Percentiles rank a stretch among this genome's conserved stretches.
These are phyloP conservation scores for Pachyrhizus erosus DNA, from an alignment of 306 rosid species.

Conservation along the genomic window DNA sequence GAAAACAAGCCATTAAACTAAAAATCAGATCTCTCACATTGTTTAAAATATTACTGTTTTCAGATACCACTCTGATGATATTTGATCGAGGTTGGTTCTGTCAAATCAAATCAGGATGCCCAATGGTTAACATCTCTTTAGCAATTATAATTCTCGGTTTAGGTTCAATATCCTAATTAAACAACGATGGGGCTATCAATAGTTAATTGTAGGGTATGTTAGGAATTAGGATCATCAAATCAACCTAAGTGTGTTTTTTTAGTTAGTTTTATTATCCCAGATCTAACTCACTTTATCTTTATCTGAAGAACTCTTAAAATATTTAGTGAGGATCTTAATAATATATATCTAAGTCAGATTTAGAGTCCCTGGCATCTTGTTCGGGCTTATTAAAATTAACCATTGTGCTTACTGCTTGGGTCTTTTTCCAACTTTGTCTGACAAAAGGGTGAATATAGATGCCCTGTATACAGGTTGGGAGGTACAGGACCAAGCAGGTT, in stretches of 20 bases:
- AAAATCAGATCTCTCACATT: slow-evolving; percentile 45
- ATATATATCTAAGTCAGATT: slow-evolving; percentile 38
- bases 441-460: slow-evolving; percentile 52
- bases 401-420: slow-evolving; percentile 38
- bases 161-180: slow-evolving; percentile 39
- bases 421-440: slow-evolving; percentile 52
- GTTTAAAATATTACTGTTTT: slow-evolving; percentile 40
- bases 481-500: slow-evolving; percentile 41
- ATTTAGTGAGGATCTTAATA: slow-evolving; percentile 24
- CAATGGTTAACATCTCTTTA: slow-evolving; percentile 55
- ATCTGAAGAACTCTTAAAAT: slow-evolving; percentile 35
- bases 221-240: slow-evolving; percentile 45
- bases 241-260: slow-evolving; percentile 39
- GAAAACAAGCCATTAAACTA: slow-evolving; percentile 58
- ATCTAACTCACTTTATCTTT: slow-evolving; percentile 46
- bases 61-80: slow-evolving; percentile 53
- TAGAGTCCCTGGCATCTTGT: not conserved
- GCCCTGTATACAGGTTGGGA: slow-evolving; percentile 46
- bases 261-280: slow-evolving; percentile 39
- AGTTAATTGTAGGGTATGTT: slow-evolving; percentile 43
- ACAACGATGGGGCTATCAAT: slow-evolving; percentile 31
- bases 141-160: slow-evolving; percentile 37
- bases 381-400: slow-evolving; percentile 9
- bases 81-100: slow-evolving; percentile 53
- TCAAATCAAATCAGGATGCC: slow-evolving; percentile 70